Conservation (phyloP, 768 basidiomycete species). For the Rhizopogon rudus region DNA sequence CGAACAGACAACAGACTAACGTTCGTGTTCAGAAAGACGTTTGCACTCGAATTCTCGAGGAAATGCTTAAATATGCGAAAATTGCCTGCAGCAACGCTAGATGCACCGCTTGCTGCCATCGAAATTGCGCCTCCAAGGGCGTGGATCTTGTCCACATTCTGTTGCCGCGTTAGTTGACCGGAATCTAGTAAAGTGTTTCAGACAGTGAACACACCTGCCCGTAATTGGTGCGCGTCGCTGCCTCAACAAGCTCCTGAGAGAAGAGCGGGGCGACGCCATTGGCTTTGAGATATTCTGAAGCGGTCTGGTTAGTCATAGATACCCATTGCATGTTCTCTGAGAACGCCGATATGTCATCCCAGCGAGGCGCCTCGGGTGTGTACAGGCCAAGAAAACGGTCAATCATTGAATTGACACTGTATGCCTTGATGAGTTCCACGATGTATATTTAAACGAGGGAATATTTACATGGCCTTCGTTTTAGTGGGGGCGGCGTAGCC, state of each 20-base stretch:
- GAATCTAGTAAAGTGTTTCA: background rate
- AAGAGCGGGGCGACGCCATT: constrained; percentile 56
- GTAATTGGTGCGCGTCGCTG: constrained; percentile 80
- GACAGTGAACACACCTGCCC: constrained; percentile 47
- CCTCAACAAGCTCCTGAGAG: constrained; percentile 71
- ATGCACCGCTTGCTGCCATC: constrained; percentile 68
- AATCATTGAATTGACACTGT: constrained; percentile 54
- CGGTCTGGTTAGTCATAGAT: constrained; percentile 43
- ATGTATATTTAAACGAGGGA: background rate
- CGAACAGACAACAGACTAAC: constrained; percentile 33
- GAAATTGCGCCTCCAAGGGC: constrained; percentile 68
- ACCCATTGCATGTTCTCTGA: constrained; percentile 49
- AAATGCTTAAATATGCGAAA: constrained; percentile 83
- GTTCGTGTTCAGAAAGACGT: constrained; percentile 63
- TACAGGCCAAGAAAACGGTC: constrained; percentile 55
- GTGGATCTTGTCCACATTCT: constrained; percentile 72
- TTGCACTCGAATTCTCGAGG: constrained; percentile 62
- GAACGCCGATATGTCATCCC: constrained; percentile 57
- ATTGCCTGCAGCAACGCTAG: constrained; percentile 73
- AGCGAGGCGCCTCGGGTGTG: constrained; percentile 45
- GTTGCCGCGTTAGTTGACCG: background rate
- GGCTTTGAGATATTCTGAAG: constrained; percentile 49
- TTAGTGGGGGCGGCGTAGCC: constrained; percentile 57
- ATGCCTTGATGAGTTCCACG: background rate
- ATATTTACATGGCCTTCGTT: constrained; percentile 49